Conservation (phyloP, 2,329 filamentous ascomycete genomes). For the Pseudogymnoascus sp. region DNA sequence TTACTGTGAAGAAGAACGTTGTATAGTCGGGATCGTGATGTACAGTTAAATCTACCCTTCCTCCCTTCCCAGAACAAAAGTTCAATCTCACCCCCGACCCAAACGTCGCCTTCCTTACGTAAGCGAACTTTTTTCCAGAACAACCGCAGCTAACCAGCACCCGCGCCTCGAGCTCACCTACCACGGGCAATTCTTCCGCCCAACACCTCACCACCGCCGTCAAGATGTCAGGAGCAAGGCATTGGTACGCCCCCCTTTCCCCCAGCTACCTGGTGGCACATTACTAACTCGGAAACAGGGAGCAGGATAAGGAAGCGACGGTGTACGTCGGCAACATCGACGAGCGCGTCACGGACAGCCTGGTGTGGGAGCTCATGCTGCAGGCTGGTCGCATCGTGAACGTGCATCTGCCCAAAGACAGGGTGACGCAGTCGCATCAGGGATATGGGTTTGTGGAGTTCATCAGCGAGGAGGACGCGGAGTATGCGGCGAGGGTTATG, state of each 20-base stretch:
- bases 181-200: constrained; percentile 9
- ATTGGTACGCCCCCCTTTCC: constrained; percentile 54
- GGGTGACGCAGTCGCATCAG: constrained; percentile 92
- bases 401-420: constrained; percentile 95
- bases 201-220: constrained; percentile 9
- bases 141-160: not conserved
- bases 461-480: constrained; percentile 87
- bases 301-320: constrained; percentile 96
- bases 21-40: not conserved
- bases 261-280: not conserved
- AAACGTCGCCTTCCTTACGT: constrained; percentile 10
- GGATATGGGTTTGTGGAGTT: constrained; percentile 99
- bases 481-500: constrained; percentile 94
- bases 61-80: not conserved
- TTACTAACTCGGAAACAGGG: constrained; percentile 44
- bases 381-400: constrained; percentile 97
- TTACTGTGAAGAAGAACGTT: not conserved
- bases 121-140: constrained; percentile 12
- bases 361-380: constrained; percentile 97
- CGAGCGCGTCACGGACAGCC: constrained; percentile 82
- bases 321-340: constrained; percentile 98
- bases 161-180: not conserved
- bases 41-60: not conserved
- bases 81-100: not conserved
- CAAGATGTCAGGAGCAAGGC: constrained; percentile 45